Evolutionary conservation across 768 basidiomycete species (phyloP).

Genomic region (Coprinopsis strossmayeri): DNA sequence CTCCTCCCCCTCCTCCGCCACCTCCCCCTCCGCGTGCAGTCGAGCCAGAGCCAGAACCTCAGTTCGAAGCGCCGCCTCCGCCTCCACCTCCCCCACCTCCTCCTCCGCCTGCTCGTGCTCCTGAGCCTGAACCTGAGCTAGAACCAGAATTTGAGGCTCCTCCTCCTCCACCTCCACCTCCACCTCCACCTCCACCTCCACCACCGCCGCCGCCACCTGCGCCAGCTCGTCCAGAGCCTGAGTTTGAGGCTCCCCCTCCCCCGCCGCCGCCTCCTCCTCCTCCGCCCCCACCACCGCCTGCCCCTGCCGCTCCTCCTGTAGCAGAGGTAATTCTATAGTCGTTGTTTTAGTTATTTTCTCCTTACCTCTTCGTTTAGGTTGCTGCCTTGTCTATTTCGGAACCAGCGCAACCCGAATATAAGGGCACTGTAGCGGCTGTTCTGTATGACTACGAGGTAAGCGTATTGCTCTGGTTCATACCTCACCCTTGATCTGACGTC

Average conservation of each 20-base stretch:
- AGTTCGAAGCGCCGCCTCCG: constrained; percentile 23
- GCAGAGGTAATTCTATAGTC: constrained; percentile 23
- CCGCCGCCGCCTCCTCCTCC: constrained; percentile 38
- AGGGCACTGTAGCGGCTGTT: constrained; percentile 68
- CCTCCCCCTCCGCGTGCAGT: constrained; percentile 30
- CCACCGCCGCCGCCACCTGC: constrained; percentile 16
- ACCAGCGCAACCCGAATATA: constrained; percentile 26
- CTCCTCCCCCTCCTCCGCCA: constrained; percentile 34
- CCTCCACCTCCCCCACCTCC: constrained; percentile 29
- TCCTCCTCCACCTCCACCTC: constrained; percentile 23
- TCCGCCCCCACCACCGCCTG: constrained; percentile 46
- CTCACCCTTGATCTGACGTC: not conserved
- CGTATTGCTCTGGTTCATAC: constrained; percentile 6
- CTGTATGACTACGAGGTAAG: constrained; percentile 78
- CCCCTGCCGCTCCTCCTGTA: constrained; percentile 40
- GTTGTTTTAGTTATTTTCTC: not conserved
- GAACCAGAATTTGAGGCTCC: constrained; percentile 13
- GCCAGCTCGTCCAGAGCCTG: constrained; percentile 12
- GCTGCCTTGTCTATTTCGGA: constrained; percentile 28
- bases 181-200: constrained; percentile 34
- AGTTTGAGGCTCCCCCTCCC: constrained; percentile 15
- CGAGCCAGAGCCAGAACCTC: constrained; percentile 24
- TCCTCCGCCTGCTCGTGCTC: constrained; percentile 25
- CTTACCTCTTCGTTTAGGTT: constrained; percentile 19
- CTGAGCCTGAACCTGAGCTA: constrained; percentile 19